Conservation (phyloP, 2,329 filamentous ascomycete genomes). For the Microcyclospora tardicrescens region DNA sequence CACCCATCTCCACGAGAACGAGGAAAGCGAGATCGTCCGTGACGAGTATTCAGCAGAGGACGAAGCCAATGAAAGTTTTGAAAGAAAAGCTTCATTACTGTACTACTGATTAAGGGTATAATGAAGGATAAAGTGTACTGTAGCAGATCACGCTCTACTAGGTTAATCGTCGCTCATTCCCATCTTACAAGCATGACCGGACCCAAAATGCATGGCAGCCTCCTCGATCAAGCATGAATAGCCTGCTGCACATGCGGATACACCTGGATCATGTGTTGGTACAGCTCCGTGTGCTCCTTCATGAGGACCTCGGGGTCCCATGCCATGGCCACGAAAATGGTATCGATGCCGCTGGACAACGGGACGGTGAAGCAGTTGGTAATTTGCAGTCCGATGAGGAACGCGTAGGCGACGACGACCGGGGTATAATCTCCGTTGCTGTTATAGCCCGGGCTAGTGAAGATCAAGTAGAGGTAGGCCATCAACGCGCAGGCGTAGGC, state of each 20-base stretch:
- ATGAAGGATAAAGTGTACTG: too few species aligned
- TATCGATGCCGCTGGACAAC: constrained; percentile 76
- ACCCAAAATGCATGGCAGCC: too few species aligned
- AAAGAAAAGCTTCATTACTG: too few species aligned
- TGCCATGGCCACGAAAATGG: constrained; percentile 70
- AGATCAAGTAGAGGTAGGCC: constrained; percentile 74
- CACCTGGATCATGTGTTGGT: constrained; percentile 61
- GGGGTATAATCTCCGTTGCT: constrained; percentile 52
- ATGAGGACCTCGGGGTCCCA: constrained; percentile 62
- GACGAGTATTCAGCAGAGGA: not conserved
- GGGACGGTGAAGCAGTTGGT: constrained; percentile 83
- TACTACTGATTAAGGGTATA: too few species aligned
- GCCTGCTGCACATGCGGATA: constrained; percentile 50
- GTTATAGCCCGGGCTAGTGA: constrained; percentile 73
- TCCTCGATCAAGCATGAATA: constrained; percentile 10
- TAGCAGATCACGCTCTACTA: too few species aligned
- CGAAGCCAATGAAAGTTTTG: too few species aligned
- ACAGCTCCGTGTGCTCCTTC: constrained; percentile 69
- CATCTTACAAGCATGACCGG: too few species aligned
- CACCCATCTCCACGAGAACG: too few species aligned
- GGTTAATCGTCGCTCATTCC: too few species aligned
- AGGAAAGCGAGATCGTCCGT: too few species aligned
- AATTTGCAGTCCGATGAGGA: constrained; percentile 82
- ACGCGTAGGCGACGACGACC: constrained; percentile 70
- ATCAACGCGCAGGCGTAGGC: constrained; percentile 70